phyloP scores from a whole-genome alignment of 75 land plant genomes.

The Gnetum montanum region DNA sequence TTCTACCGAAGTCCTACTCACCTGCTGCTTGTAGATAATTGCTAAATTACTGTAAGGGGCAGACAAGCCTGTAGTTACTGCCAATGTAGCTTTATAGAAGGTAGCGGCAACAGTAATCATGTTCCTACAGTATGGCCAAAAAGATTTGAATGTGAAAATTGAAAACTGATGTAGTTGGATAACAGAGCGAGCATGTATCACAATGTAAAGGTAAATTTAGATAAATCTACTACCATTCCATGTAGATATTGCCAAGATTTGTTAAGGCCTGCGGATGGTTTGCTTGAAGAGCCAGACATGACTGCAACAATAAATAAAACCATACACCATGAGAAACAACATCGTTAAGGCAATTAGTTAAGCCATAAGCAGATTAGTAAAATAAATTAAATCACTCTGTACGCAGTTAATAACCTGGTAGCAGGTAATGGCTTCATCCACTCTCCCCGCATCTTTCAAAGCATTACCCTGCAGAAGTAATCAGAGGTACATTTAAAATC shows the following conservation, averaged over 20 bases:
- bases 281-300: slow-evolving; percentile 74
- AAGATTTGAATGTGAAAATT: background rate
- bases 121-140: slow-evolving; percentile 42
- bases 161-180: background rate
- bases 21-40: slow-evolving; percentile 99
- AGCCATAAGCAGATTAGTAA: background rate
- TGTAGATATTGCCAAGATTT: slow-evolving; percentile 95
- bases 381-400: background rate
- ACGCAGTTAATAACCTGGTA: slow-evolving; percentile 46
- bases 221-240: slow-evolving; percentile 79
- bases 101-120: slow-evolving; percentile 76
- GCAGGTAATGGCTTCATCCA: slow-evolving; percentile 93
- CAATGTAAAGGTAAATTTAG: background rate
- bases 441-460: slow-evolving; percentile 80
- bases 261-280: slow-evolving; percentile 98
- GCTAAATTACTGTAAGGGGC: slow-evolving; percentile 97
- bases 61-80: slow-evolving; percentile 89
- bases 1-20: slow-evolving; percentile 7
- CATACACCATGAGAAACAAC: background rate
- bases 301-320: slow-evolving; percentile 27
- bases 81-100: slow-evolving; percentile 83
- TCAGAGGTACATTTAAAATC: no score
- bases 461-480: slow-evolving; percentile 85
- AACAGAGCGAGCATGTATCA: no score
- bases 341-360: background rate